phyloP scores from a whole-genome alignment of 176 grass and related monocot genomes.

The Thalia dealbata region DNA sequence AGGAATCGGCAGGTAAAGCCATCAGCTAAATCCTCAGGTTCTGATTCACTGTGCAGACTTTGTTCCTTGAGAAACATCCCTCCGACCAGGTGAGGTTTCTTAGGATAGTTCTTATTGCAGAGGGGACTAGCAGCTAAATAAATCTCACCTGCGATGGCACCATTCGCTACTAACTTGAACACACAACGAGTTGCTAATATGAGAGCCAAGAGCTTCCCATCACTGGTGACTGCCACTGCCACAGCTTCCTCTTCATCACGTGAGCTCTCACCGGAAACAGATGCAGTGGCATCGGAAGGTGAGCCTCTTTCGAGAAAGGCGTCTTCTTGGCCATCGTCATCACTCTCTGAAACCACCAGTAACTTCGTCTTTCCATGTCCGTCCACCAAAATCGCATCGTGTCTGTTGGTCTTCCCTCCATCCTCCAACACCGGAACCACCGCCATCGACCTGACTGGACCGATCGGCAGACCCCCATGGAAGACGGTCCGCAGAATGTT shows the following conservation, averaged over 20 bases:
- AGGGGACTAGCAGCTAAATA: conserved; percentile 32
- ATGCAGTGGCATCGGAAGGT: conserved; percentile 16
- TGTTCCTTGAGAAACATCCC: conserved; percentile 34
- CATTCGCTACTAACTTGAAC: conserved; percentile 53
- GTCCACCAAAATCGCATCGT: conserved; percentile 50
- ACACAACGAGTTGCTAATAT: conserved; percentile 49
- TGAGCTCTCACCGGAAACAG: conserved; percentile 15
- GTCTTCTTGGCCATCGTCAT: conserved; percentile 23
- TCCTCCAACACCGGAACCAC: conserved; percentile 15
- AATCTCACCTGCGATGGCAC: conserved; percentile 45
- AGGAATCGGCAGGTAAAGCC: conserved; percentile 33
- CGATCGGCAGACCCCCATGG: conserved; percentile 47
- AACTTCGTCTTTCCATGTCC: conserved; percentile 39
- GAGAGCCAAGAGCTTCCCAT: conserved; percentile 54
- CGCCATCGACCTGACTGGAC: conserved; percentile 29
- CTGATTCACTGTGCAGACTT: conserved; percentile 7
- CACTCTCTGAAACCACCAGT: conserved; percentile 28
- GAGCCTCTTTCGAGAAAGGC: conserved; percentile 13
- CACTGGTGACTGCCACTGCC: conserved; percentile 37
- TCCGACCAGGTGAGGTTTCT: conserved; percentile 34
- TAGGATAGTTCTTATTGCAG: conserved; percentile 24
- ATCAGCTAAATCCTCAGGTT: conserved; percentile 15
- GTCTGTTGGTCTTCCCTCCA: background rate
- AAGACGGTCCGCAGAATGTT: conserved; percentile 53
- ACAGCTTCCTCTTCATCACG: conserved; percentile 27